Conservation (phyloP, 176 grass and related monocot genomes). For the Urochloa ruziziensis region DNA sequence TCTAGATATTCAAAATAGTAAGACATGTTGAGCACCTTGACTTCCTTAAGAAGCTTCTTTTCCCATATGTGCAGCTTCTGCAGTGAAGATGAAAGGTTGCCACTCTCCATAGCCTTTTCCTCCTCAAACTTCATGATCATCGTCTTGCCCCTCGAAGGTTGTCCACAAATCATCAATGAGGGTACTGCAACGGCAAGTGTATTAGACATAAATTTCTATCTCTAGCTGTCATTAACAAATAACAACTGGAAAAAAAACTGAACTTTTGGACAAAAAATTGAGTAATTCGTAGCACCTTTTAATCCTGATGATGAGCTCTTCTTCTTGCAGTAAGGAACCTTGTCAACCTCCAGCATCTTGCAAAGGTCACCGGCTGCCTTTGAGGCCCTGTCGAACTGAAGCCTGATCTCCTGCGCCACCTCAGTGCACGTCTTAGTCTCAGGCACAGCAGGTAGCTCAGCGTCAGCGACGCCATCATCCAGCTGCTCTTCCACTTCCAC, state of each 20-base stretch:
- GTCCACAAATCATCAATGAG: constrained; percentile 50
- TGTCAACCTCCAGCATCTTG: constrained; percentile 75
- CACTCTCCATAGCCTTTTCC: constrained; percentile 43
- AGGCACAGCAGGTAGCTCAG: constrained; percentile 10
- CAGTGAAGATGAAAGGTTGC: constrained; percentile 65
- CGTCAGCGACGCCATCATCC: background rate
- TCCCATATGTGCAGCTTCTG: constrained; percentile 83
- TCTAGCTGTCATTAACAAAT: background rate
- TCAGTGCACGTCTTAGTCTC: no score
- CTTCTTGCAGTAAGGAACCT: constrained; percentile 55
- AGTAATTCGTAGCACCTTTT: constrained; percentile 46
- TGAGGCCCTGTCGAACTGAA: constrained; percentile 62
- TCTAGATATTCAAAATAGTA: constrained; percentile 19
- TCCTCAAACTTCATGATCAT: constrained; percentile 56
- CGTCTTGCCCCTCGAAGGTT: constrained; percentile 24
- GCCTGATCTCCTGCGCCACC: constrained; percentile 52
- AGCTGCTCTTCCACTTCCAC: constrained; percentile 35
- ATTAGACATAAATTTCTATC: background rate
- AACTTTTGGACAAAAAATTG: background rate
- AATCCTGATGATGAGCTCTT: constrained; percentile 47
- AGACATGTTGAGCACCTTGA: constrained; percentile 59
- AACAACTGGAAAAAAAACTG: background rate
- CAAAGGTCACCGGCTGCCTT: constrained; percentile 48
- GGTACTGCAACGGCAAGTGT: constrained; percentile 46
- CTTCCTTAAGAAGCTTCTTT: constrained; percentile 84